These are phyloP conservation scores for Metschnikowia dekortorum DNA, from an alignment of 805 yeast genomes.

Conservation along the genomic window DNA sequence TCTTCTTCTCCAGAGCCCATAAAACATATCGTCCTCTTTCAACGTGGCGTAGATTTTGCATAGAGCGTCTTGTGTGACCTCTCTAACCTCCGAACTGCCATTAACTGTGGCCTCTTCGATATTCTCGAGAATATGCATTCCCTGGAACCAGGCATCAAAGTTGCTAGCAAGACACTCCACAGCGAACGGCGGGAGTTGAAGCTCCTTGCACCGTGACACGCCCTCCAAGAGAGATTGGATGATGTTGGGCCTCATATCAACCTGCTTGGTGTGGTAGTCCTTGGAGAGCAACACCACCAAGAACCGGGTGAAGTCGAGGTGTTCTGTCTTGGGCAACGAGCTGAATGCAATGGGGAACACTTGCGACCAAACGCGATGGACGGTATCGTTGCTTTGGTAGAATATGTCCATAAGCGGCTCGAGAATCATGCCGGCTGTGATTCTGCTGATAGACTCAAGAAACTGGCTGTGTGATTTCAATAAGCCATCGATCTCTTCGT, in stretches of 20 bases:
- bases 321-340: conserved; percentile 73
- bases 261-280: conserved; percentile 90
- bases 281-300: conserved; percentile 76
- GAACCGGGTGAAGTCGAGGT: conserved; percentile 77
- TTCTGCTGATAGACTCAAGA: conserved; percentile 24
- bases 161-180: conserved; percentile 83
- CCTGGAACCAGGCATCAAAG: conserved; percentile 88
- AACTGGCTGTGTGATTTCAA: conserved; percentile 28
- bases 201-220: conserved; percentile 62
- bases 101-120: conserved; percentile 52
- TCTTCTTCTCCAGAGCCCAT: conserved; percentile 95
- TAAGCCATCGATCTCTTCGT: conserved; percentile 17
- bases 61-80: conserved; percentile 84
- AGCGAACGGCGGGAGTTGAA: conserved; percentile 90
- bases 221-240: conserved; percentile 82
- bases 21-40: conserved; percentile 95
- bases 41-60: conserved; percentile 83
- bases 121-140: conserved; percentile 77
- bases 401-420: conserved; percentile 75
- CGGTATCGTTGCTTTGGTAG: conserved; percentile 73
- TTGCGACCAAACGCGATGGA: conserved; percentile 77
- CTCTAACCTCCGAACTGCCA: conserved; percentile 72
- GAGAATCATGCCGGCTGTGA: conserved; percentile 57
- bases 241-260: conserved; percentile 81
- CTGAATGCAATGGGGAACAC: conserved; percentile 78